Percentiles rank a stretch among this genome's conserved stretches.
These are phyloP conservation scores for Diaporthe aspalathi DNA, from an alignment of 2,329 filamentous ascomycete genomes.

Conservation along the genomic window DNA sequence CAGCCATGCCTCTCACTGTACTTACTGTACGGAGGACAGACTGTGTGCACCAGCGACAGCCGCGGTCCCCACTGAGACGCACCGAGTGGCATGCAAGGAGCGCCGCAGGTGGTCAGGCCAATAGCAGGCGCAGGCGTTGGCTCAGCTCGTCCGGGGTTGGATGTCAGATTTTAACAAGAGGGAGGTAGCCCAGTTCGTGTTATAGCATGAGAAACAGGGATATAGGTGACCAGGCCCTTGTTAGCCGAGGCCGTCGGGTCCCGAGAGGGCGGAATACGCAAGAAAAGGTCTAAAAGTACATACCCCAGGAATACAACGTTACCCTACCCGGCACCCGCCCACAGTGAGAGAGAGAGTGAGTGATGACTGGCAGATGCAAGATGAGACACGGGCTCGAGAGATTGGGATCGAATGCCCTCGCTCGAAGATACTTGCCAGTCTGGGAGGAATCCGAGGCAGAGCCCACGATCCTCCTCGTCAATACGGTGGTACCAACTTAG, in stretches of 20 bases:
- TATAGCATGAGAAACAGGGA: neutral
- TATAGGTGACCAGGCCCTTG: neutral
- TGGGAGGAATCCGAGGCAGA: constrained; percentile 14
- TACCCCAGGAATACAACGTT: constrained; percentile 33
- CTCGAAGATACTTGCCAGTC: constrained; percentile 22
- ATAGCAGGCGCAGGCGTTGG: constrained; percentile 4
- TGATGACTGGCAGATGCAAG: constrained; percentile 9
- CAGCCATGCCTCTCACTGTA: constrained; percentile 12
- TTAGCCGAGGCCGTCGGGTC: constrained; percentile 23
- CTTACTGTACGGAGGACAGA: no score
- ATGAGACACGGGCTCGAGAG: constrained; percentile 23
- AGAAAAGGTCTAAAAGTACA: constrained; percentile 32
- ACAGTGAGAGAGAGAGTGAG: neutral
- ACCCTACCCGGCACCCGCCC: neutral
- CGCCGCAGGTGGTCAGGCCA: neutral
- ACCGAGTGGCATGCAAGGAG: neutral
- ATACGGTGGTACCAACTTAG: neutral
- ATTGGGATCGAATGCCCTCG: constrained; percentile 27
- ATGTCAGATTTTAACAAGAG: neutral
- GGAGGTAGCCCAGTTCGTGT: neutral
- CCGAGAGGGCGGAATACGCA: constrained; percentile 30
- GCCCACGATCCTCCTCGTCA: neutral
- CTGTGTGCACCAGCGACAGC: neutral
- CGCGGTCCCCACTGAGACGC: constrained; percentile 11
- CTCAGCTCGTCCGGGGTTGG: constrained; percentile 14